Evolutionary conservation across 345 rosid species (phyloP).

Genomic region (Ceriops tagal): DNA sequence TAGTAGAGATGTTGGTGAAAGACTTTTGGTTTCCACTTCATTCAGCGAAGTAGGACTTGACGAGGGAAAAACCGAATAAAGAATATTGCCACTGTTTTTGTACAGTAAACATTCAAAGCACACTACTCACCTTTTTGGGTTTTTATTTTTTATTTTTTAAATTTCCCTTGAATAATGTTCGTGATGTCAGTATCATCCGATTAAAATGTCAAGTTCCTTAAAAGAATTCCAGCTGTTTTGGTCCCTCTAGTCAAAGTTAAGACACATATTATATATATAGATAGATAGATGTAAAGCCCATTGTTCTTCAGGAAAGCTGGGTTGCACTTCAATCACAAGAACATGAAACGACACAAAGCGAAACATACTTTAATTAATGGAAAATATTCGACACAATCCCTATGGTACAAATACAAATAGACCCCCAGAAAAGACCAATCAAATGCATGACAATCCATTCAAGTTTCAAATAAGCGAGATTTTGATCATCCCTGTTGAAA

Average conservation of each 20-base stretch:
- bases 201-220: background rate
- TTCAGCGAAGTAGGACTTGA: background rate
- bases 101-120: background rate
- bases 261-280: background rate
- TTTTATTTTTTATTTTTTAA: background rate
- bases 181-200: too few species aligned
- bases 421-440: constrained; percentile 1
- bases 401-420: background rate
- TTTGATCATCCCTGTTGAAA: constrained; percentile 8
- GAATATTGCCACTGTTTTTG: background rate
- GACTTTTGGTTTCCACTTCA: constrained; percentile 30
- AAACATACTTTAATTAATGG: constrained; percentile 13
- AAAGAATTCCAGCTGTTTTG: constrained; percentile 16
- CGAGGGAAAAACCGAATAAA: background rate
- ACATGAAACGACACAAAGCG: constrained; percentile 14
- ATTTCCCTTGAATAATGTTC: background rate
- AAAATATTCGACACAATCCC: constrained; percentile 14
- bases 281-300: background rate
- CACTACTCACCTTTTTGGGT: background rate
- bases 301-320: constrained; percentile 15
- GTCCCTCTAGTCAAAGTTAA: constrained; percentile 20
- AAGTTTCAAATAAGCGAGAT: background rate
- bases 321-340: constrained; percentile 13
- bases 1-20: constrained; percentile 22
- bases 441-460: constrained; percentile 2